These are phyloP conservation scores for Yueomyces sinensis DNA, from an alignment of 805 yeast species.

Conservation along the genomic window DNA sequence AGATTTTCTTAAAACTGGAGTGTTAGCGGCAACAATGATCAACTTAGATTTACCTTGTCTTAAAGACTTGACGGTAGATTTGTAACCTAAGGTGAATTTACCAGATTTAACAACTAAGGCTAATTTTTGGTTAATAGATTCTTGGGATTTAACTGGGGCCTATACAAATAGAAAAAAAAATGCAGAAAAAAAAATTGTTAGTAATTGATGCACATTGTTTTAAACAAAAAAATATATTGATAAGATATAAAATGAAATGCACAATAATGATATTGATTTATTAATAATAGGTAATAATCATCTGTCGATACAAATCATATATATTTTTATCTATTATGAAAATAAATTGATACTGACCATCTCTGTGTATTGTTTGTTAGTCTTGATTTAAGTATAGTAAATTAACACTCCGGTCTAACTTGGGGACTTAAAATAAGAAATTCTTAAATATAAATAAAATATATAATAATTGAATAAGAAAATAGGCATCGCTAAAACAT, in stretches of 20 bases:
- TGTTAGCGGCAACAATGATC: slow-evolving; percentile 96
- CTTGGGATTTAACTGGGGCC: slow-evolving; percentile 93
- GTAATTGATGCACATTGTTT: no score
- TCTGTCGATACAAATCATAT: no score
- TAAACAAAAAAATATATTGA: no score
- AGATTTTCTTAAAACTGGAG: slow-evolving; percentile 99
- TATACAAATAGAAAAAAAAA: slow-evolving; percentile 15
- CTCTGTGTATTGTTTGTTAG: slow-evolving; percentile 56
- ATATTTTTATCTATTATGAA: background rate
- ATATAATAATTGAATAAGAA: no score
- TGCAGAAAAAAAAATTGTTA: background rate
- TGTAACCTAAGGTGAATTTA: slow-evolving; percentile 99
- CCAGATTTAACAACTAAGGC: slow-evolving; percentile 98
- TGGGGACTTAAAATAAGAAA: no score
- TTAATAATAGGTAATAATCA: no score
- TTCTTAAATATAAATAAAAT: no score
- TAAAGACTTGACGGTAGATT: slow-evolving; percentile 94
- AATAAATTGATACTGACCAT: slow-evolving; percentile 65
- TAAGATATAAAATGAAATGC: background rate
- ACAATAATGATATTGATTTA: no score
- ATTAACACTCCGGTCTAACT: slow-evolving; percentile 84
- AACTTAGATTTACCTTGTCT: slow-evolving; percentile 99
- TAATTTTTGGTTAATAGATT: slow-evolving; percentile 94
- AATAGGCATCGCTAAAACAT: no score
- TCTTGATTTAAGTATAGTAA: slow-evolving; percentile 7